Percentiles rank a stretch among this genome's conserved stretches.
phyloP scores from a whole-genome alignment of 2,329 filamentous ascomycete genomes.

The Ceratocystis eucalypticola region DNA sequence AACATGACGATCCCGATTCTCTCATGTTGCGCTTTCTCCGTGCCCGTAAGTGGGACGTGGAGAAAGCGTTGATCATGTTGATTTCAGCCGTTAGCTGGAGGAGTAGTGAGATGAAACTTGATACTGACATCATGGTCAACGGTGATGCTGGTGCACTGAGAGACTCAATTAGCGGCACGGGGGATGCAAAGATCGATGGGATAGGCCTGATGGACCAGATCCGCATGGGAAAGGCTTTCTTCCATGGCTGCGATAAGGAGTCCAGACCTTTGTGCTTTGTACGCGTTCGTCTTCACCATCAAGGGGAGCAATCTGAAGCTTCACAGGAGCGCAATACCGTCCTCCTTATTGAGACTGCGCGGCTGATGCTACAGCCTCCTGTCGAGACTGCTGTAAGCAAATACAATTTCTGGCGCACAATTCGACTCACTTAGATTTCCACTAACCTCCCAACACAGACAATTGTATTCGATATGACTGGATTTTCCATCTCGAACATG shows the following conservation, averaged over 20 bases:
- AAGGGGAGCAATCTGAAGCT: constrained; percentile 68
- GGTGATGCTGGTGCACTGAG: constrained; percentile 52
- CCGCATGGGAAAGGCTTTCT: constrained; percentile 80
- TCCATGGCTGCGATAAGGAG: constrained; percentile 74
- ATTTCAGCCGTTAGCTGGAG: constrained; percentile 92
- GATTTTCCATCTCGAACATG: constrained; percentile 92
- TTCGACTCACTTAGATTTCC: background rate
- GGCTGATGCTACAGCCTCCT: constrained; percentile 63
- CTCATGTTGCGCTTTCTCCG: constrained; percentile 69
- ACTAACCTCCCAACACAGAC: constrained; percentile 41
- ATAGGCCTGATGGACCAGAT: constrained; percentile 73
- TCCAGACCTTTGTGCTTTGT: constrained; percentile 81
- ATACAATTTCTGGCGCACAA: background rate
- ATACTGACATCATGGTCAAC: constrained; percentile 69
- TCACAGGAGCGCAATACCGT: constrained; percentile 82
- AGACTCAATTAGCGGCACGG: constrained; percentile 42
- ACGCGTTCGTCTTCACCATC: constrained; percentile 65
- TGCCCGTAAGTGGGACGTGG: constrained; percentile 90
- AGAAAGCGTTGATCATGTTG: constrained; percentile 87
- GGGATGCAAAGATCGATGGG: constrained; percentile 49
- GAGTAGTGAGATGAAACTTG: constrained; percentile 67
- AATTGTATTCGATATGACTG: constrained; percentile 90
- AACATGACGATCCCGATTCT: constrained; percentile 86
- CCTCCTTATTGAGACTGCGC: constrained; percentile 86
- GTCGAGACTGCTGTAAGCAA: constrained; percentile 78